These are phyloP conservation scores for Suillus americanus DNA, from an alignment of 768 basidiomycete species.

Conservation along the genomic window DNA sequence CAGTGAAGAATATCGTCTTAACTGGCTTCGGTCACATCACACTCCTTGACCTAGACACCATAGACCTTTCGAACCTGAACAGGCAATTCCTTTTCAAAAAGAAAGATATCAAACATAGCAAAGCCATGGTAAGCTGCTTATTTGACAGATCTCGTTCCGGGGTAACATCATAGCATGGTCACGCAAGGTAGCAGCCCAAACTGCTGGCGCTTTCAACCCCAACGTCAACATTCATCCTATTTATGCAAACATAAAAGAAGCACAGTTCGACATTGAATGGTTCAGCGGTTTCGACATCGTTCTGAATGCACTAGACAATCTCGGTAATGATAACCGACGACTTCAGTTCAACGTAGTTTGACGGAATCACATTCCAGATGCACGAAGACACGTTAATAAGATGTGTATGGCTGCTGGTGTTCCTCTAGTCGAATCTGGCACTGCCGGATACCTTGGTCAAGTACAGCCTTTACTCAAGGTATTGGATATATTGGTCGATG, in stretches of 20 bases:
- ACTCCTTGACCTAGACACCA: constrained; percentile 94
- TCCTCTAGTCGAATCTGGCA: constrained; percentile 94
- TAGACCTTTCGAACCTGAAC: constrained; percentile 96
- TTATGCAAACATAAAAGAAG: constrained; percentile 94
- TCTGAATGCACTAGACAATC: constrained; percentile 93
- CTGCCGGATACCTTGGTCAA: constrained; percentile 95
- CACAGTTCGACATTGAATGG: constrained; percentile 87
- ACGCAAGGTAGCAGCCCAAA: constrained; percentile 74
- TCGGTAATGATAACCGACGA: constrained; percentile 45
- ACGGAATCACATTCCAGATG: constrained; percentile 53
- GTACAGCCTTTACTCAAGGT: constrained; percentile 93
- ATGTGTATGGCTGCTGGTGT: constrained; percentile 94
- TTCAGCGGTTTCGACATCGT: constrained; percentile 90
- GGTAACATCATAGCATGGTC: not conserved
- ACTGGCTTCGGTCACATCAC: constrained; percentile 93
- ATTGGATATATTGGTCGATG: not conserved
- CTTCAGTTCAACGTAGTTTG: not conserved
- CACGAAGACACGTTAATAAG: constrained; percentile 92
- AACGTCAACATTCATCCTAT: constrained; percentile 85
- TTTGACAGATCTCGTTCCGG: not conserved
- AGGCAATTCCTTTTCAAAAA: constrained; percentile 96
- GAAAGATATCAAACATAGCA: constrained; percentile 96
- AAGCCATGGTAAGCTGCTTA: constrained; percentile 67
- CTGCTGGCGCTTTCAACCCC: constrained; percentile 83
- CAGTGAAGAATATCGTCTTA: constrained; percentile 95